These are phyloP conservation scores for Teunomyces atbi DNA, from an alignment of 805 yeast species.

Conservation along the genomic window DNA sequence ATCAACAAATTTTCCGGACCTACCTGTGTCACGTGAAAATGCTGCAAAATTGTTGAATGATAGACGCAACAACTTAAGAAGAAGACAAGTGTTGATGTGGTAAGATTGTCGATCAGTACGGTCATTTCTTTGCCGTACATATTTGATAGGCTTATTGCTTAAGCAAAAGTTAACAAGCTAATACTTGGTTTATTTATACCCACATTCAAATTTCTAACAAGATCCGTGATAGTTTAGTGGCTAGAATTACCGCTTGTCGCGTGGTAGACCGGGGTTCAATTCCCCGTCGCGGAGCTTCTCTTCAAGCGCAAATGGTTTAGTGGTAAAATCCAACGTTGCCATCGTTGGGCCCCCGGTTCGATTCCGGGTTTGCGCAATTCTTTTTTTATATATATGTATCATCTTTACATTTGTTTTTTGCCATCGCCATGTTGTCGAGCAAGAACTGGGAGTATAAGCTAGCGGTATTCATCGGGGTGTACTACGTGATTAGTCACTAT, in stretches of 20 bases:
- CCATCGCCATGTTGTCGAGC: not conserved
- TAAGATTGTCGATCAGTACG: too few species aligned
- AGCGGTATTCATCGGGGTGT: constrained; percentile 17
- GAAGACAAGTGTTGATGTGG: too few species aligned
- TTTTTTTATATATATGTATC: not conserved
- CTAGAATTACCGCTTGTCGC: constrained; percentile 10
- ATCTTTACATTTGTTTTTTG: not conserved
- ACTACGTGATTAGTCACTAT: constrained; percentile 19
- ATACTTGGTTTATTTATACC: not conserved
- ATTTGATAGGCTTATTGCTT: too few species aligned
- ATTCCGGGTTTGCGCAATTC: constrained; percentile 8
- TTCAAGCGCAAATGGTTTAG: constrained; percentile 9
- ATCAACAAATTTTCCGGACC: constrained; percentile 1
- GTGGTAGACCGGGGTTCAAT: constrained; percentile 10
- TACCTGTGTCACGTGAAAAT: not conserved
- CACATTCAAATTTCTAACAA: not conserved
- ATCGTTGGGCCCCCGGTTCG: constrained; percentile 11
- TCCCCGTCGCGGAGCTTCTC: constrained; percentile 9
- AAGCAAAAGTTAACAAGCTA: too few species aligned
- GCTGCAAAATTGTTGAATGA: not conserved
- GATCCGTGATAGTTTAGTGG: constrained; percentile 9
- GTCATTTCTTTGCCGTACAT: too few species aligned
- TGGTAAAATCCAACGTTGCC: constrained; percentile 10
- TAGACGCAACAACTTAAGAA: too few species aligned
- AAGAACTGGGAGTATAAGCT: constrained; percentile 26